phyloP scores from a whole-genome alignment of 1,284 basidiomycete species.

The Cutaneotrichosporon dermatis region DNA sequence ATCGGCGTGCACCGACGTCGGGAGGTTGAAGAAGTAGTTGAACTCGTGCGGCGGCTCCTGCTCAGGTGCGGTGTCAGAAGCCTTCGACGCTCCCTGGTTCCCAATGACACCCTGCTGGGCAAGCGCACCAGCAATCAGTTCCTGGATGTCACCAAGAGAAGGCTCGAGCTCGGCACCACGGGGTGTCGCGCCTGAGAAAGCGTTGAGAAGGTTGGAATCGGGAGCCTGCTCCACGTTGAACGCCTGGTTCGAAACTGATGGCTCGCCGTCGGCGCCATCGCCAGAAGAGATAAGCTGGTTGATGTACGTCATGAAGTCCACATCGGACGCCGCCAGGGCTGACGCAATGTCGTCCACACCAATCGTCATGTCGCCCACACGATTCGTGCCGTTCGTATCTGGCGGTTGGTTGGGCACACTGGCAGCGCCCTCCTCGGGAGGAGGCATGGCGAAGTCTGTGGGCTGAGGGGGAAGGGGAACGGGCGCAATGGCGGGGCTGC shows the following conservation, averaged over 20 bases:
- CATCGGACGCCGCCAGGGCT: constrained; percentile 18
- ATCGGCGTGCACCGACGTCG: not conserved
- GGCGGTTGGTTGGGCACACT: not conserved
- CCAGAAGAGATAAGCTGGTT: constrained; percentile 15
- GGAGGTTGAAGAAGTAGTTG: not conserved
- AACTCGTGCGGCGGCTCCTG: constrained; percentile 2
- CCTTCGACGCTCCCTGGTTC: not conserved
- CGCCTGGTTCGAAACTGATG: not conserved
- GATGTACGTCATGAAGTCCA: constrained; percentile 27
- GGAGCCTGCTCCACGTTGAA: not conserved
- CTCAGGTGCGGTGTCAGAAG: not conserved
- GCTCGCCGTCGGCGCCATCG: not conserved
- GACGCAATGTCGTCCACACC: constrained; percentile 20
- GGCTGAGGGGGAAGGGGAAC: not conserved
- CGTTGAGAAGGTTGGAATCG: constrained; percentile 2
- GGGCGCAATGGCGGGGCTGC: constrained; percentile 10
- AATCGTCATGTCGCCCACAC: constrained; percentile 11
- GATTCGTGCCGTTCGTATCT: not conserved
- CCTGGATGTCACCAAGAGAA: constrained; percentile 18
- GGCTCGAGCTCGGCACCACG: constrained; percentile 3
- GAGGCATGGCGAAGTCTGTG: constrained; percentile 1
- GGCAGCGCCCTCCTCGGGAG: not conserved
- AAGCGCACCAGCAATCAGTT: constrained; percentile 15
- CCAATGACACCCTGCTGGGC: constrained; percentile 17
- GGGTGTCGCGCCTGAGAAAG: not conserved